Base-by-base conservation (phyloP, 768 basidiomycete genomes). In the Suillus spraguei region DNA sequence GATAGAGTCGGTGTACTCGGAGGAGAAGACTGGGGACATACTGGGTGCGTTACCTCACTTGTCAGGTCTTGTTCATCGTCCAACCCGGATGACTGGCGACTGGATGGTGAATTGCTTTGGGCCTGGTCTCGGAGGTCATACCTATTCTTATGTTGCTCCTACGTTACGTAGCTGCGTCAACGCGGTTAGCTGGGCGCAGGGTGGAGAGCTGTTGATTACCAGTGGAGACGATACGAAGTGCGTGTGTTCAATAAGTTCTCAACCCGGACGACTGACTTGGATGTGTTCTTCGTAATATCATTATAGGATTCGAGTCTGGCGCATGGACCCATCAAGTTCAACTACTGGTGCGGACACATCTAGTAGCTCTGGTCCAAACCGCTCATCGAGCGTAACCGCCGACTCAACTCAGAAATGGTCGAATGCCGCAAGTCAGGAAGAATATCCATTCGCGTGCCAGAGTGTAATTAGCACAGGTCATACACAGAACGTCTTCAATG, bases 401-500 rank as follows among this genome's bases (percentile, higher is more conserved):
- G 22, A 17, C 20, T 46, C 11, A 1, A 14, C 54, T 24, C 36
- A 17, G 54, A 56, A 64, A 41, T 68, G 66, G 47, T 67, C 63
- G 16, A 75, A 82, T 67, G 66, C 70, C 22, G 68, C 64, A 33
- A 72, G 4, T 39, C n/a, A 17, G 24, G 38, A 28, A 39, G 55
- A 85, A 47, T 91, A 88, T 77, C 88, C 85, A 33, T 93, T 87
- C 74, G 75, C 77, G 47, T 92, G 84, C 70, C 80, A 85, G 62
- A 80, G 86, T 9, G 83, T 89, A n/a, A 87, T 95, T 58, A 74
- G 81, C 16, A 95, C 94, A 0, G 92, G 92, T 4, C 94, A 97
- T 73, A 82, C 77, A 53, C 86, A 83, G 14, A 97, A 97, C 69
- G 92, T 97, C 53, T 97, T 97, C 79, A 91, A 88, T 67, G 87